Conservation (phyloP, 495 filamentous ascomycete genomes). For the Penicillium steckii region DNA sequence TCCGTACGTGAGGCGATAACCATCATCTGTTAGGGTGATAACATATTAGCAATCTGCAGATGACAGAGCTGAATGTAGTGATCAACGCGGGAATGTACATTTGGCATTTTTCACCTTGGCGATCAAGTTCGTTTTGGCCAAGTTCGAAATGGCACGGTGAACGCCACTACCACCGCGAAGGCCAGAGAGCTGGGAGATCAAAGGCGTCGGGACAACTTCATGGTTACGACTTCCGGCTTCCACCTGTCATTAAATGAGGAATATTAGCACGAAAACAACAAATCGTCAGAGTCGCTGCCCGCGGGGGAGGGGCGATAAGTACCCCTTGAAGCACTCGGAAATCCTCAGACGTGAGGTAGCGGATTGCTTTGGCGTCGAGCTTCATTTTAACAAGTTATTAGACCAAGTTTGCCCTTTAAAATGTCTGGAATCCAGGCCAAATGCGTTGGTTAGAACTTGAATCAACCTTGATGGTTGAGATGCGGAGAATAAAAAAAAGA, state of each 20-base stretch:
- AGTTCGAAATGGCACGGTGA: constrained; percentile 80
- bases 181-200: constrained; percentile 81
- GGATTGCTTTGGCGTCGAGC: constrained; percentile 86
- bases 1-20: constrained; percentile 95
- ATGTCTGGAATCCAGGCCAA: constrained; percentile 1
- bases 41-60: not conserved
- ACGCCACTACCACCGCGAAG: constrained; percentile 81
- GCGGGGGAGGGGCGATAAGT: constrained; percentile 30
- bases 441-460: constrained; percentile 6
- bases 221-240: constrained; percentile 95
- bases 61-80: not conserved
- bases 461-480: constrained; percentile 10
- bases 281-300: not conserved
- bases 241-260: constrained; percentile 53
- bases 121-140: constrained; percentile 92
- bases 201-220: constrained; percentile 86
- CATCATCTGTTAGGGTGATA: constrained; percentile 62
- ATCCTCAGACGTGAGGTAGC: constrained; percentile 88
- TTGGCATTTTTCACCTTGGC: constrained; percentile 91
- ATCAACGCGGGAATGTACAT: constrained; percentile 46
- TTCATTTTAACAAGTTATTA: constrained; percentile 59
- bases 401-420: not conserved
- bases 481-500: constrained; percentile 31
- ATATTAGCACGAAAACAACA: constrained; percentile 33
- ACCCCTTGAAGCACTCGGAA: constrained; percentile 94